Percentiles rank a stretch among this genome's conserved stretches.
These are phyloP conservation scores for Cladosporium austrohemisphaericum DNA, from an alignment of 2,329 filamentous ascomycete species.

Conservation along the genomic window DNA sequence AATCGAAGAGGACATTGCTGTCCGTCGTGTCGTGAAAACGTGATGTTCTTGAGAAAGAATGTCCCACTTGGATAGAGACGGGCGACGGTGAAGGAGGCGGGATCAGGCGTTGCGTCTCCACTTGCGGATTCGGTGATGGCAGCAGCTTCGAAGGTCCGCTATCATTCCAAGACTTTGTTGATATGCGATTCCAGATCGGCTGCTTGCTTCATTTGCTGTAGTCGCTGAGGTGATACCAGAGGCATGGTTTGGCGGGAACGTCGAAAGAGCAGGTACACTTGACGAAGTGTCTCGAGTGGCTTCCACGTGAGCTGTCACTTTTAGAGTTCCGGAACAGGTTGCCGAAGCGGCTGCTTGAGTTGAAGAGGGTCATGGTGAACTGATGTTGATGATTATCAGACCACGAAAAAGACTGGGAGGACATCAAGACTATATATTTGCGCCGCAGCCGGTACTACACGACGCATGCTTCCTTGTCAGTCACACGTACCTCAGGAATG, in stretches of 20 bases:
- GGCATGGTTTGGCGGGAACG: conserved; percentile 20
- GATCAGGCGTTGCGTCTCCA: too few relatives aligned
- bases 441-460: not conserved
- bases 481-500: conserved; percentile 10
- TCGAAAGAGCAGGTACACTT: conserved; percentile 19
- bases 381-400: not conserved
- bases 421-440: not conserved
- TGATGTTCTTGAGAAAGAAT: too few relatives aligned
- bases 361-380: conserved; percentile 8
- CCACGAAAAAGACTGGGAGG: not conserved
- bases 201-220: conserved; percentile 4
- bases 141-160: too few relatives aligned
- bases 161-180: too few relatives aligned
- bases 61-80: too few relatives aligned
- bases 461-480: not conserved
- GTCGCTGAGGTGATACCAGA: conserved; percentile 21
- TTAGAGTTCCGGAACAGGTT: conserved; percentile 13
- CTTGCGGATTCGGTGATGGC: too few relatives aligned
- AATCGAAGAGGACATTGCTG: too few relatives aligned
- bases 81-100: too few relatives aligned
- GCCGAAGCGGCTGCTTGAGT: conserved; percentile 1
- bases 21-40: too few relatives aligned
- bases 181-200: too few relatives aligned
- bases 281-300: conserved; percentile 16
- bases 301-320: conserved; percentile 1